phyloP scores from a whole-genome alignment of 116 monocot species.

The Phalaenopsis hybrid region DNA sequence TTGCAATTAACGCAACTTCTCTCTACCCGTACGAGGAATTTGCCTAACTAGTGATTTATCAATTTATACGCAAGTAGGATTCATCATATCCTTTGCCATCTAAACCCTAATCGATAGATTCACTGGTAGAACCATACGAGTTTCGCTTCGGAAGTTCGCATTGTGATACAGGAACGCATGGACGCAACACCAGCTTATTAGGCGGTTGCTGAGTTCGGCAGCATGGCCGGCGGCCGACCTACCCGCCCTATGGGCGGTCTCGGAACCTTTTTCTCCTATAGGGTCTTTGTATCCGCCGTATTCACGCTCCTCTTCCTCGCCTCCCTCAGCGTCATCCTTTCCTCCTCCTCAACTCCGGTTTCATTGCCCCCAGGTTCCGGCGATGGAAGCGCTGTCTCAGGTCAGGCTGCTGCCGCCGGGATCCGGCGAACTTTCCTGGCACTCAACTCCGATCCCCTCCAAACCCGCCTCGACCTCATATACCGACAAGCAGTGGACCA shows the following conservation, averaged over 20 bases:
- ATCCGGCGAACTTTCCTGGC: conserved; percentile 20
- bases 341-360: conserved; percentile 8
- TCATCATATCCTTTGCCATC: no score
- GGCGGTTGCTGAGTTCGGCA: no score
- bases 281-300: conserved; percentile 21
- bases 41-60: no score
- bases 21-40: no score
- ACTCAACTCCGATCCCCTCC: conserved; percentile 41
- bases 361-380: background rate
- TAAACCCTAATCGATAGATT: no score
- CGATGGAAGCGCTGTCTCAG: conserved; percentile 1
- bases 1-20: no score
- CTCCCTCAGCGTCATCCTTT: conserved; percentile 23
- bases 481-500: conserved; percentile 70
- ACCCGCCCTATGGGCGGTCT: conserved; percentile 17
- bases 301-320: conserved; percentile 32
- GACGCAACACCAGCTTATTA: no score
- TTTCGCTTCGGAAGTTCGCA: no score
- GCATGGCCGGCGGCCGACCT: conserved; percentile 18
- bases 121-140: no score
- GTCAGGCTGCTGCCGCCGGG: background rate
- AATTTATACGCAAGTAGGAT: no score
- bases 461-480: conserved; percentile 45
- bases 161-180: no score
- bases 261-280: conserved; percentile 14